A percentile compares a stretch with the other conserved stretches of the same genome.
phyloP scores from a whole-genome alignment of 257 asterid genomes.

The Haberlea rhodopensis region DNA sequence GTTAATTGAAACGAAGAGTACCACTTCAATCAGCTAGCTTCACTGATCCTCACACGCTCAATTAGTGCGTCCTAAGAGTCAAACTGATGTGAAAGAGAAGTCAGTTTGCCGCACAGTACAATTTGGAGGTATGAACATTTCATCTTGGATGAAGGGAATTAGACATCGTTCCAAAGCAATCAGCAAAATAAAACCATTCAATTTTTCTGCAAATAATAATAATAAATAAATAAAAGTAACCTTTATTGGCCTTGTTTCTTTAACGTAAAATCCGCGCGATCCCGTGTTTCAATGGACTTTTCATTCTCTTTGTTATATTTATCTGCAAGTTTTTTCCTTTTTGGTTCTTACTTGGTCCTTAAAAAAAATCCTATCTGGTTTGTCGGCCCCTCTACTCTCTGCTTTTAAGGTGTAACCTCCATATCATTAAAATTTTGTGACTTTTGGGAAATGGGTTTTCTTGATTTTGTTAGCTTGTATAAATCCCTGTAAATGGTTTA shows the following conservation, averaged over 20 bases:
- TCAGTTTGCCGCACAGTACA: not conserved
- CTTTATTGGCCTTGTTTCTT: not conserved
- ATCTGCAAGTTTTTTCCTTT: not conserved
- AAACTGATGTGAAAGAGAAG: not conserved
- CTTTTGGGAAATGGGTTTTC: slow-evolving; percentile 28
- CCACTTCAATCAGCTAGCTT: not conserved
- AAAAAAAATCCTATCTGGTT: slow-evolving; percentile 23
- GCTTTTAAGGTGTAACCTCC: slow-evolving; percentile 23
- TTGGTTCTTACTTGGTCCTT: slow-evolving; percentile 24
- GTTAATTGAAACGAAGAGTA: not conserved
- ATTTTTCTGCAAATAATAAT: not conserved
- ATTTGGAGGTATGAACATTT: not conserved
- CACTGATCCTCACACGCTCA: not conserved
- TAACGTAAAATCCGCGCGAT: not conserved
- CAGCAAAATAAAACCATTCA: not conserved
- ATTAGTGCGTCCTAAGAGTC: not conserved
- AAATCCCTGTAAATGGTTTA: not conserved
- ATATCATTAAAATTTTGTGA: slow-evolving; percentile 31
- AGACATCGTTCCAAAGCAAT: not conserved
- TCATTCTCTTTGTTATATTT: not conserved
- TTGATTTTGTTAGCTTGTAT: slow-evolving; percentile 23
- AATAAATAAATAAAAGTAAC: not conserved
- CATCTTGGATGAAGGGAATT: not conserved
- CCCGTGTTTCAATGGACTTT: not conserved
- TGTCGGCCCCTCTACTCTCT: slow-evolving; percentile 23